These are phyloP conservation scores for Lipomyces spencermartinsiae DNA, from an alignment of 805 yeast genomes.

Conservation along the genomic window DNA sequence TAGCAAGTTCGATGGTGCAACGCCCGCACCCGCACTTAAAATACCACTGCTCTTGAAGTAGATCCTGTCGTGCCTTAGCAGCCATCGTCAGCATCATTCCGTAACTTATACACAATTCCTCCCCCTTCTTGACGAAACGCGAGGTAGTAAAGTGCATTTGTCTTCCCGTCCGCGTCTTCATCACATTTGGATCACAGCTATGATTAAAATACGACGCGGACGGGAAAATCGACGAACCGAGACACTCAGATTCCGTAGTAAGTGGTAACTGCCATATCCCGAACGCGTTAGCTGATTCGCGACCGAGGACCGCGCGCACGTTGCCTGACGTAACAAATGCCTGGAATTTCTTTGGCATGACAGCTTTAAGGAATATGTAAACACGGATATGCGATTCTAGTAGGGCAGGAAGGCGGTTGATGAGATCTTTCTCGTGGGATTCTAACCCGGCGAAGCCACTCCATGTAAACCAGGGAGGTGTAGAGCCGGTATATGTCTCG, in stretches of 20 bases:
- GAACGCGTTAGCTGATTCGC: slow-evolving; percentile 70
- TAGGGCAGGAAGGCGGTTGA: slow-evolving; percentile 24
- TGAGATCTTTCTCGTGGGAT: slow-evolving; percentile 29
- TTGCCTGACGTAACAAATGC: slow-evolving; percentile 49
- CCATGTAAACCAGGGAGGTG: slow-evolving; percentile 13
- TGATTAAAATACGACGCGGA: slow-evolving; percentile 73
- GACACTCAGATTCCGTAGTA: slow-evolving; percentile 53
- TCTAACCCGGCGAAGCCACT: slow-evolving; percentile 19
- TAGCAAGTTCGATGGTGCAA: slow-evolving; percentile 45
- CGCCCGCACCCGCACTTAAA: slow-evolving; percentile 61
- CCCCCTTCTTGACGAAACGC: slow-evolving; percentile 51
- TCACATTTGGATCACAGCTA: slow-evolving; percentile 62
- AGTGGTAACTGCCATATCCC: slow-evolving; percentile 65
- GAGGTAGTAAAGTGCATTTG: slow-evolving; percentile 53
- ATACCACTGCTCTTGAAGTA: slow-evolving; percentile 62
- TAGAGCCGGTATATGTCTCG: slow-evolving; percentile 20
- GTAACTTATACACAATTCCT: slow-evolving; percentile 66
- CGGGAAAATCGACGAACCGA: slow-evolving; percentile 67
- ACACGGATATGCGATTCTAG: slow-evolving; percentile 33
- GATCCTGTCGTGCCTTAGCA: slow-evolving; percentile 51
- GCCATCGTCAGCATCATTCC: slow-evolving; percentile 57
- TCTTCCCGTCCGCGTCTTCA: slow-evolving; percentile 52
- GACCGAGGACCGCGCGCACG: slow-evolving; percentile 59
- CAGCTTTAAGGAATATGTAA: slow-evolving; percentile 18
- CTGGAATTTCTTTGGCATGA: slow-evolving; percentile 18